phyloP scores from a whole-genome alignment of 352 stramenopile species.

The Phytophthora pluvialis region DNA sequence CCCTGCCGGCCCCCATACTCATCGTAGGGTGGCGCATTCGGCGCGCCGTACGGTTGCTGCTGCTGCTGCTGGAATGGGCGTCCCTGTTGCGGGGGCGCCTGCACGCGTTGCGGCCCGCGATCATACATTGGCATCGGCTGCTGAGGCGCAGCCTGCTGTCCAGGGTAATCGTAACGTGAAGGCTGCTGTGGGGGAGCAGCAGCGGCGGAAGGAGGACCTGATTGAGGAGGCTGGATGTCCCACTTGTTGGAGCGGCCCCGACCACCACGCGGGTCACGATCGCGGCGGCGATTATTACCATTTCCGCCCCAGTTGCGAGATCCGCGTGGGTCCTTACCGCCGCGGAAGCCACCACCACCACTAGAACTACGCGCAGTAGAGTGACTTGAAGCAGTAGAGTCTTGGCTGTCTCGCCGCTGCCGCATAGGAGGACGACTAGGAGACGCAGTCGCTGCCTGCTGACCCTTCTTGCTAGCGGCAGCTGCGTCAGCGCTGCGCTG shows the following conservation, averaged over 20 bases:
- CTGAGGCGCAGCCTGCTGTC: constrained; percentile 34
- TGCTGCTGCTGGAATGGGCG: constrained; percentile 43
- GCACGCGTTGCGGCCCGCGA: constrained; percentile 31
- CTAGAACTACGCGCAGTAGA: constrained; percentile 49
- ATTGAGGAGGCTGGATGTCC: constrained; percentile 42
- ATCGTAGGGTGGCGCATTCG: constrained; percentile 34
- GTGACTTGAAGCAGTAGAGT: constrained; percentile 45
- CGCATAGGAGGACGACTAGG: constrained; percentile 23
- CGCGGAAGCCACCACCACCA: constrained; percentile 23
- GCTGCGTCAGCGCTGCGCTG: constrained; percentile 25
- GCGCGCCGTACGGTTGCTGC: constrained; percentile 32
- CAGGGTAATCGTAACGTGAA: constrained; percentile 44
- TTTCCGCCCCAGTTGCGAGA: constrained; percentile 35
- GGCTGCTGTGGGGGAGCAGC: constrained; percentile 27
- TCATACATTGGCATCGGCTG: constrained; percentile 47
- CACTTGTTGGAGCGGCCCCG: constrained; percentile 44
- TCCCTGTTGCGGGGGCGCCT: constrained; percentile 26
- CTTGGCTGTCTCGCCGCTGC: constrained; percentile 41
- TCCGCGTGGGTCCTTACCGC: constrained; percentile 32
- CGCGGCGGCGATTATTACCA: constrained; percentile 33
- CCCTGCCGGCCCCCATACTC: constrained; percentile 35
- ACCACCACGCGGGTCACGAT: constrained; percentile 40
- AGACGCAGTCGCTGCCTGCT: constrained; percentile 15
- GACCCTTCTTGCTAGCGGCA: constrained; percentile 31
- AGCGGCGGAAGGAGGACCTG: constrained; percentile 21